A percentile compares a stretch with the other conserved stretches of the same genome.
These are phyloP conservation scores for Fusarium succisae DNA, from an alignment of 2,329 filamentous ascomycete species.

Conservation along the genomic window DNA sequence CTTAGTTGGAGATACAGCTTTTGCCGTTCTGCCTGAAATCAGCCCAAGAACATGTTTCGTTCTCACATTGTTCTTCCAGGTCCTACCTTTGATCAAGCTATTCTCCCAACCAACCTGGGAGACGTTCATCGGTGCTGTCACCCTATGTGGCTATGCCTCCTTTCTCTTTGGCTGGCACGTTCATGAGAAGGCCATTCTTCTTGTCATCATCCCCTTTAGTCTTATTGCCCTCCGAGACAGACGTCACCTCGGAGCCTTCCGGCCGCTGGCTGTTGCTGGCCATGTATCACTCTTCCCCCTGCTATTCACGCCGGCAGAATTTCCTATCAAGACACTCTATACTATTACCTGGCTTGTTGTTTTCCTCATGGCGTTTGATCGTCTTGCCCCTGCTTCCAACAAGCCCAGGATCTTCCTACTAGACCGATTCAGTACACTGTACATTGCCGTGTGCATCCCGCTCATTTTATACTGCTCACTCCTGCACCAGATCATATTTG, in stretches of 20 bases:
- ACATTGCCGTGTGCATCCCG: conserved; percentile 89
- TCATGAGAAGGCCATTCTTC: conserved; percentile 94
- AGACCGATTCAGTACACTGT: conserved; percentile 89
- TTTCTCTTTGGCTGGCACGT: conserved; percentile 99
- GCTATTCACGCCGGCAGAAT: conserved; percentile 90
- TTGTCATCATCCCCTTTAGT: conserved; percentile 95
- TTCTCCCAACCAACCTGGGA: conserved; percentile 86
- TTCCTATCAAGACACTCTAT: conserved; percentile 92
- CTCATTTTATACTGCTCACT: conserved; percentile 89
- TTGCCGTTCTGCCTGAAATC: conserved; percentile 91
- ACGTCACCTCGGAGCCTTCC: conserved; percentile 89
- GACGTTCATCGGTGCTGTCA: conserved; percentile 87
- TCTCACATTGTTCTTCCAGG: conserved; percentile 84
- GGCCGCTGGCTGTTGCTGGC: conserved; percentile 89
- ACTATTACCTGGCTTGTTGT: conserved; percentile 90
- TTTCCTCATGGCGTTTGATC: conserved; percentile 88
- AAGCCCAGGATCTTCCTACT: conserved; percentile 87
- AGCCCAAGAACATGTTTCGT: conserved; percentile 82
- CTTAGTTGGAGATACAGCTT: conserved; percentile 90
- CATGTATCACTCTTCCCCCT: conserved; percentile 96
- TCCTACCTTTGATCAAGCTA: conserved; percentile 81
- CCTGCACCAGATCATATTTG: conserved; percentile 84
- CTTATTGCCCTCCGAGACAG: conserved; percentile 90
- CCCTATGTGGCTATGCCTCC: conserved; percentile 92
- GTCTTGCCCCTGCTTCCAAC: conserved; percentile 83